Base-by-base conservation (phyloP, 306 rosid genomes). In the Ormosia semicastrata region DNA sequence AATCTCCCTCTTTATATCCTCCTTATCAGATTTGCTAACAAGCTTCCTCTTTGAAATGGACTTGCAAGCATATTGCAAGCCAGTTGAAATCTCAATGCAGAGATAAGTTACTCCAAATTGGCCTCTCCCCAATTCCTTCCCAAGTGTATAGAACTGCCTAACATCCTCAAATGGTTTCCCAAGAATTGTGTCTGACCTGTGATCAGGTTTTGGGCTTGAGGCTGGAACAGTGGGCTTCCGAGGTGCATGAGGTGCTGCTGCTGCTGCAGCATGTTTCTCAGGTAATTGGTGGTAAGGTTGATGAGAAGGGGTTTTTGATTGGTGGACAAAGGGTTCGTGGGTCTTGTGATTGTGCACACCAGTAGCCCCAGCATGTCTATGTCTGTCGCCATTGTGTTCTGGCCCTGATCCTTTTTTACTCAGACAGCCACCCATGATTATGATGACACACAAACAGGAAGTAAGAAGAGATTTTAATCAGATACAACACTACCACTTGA, bases 71-170 rank as follows among this genome's bases (percentile, higher is more conserved):
- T 80, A 94, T 62, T 81, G 82, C 67, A 81, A 69, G 2, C 94
- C 91, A 7, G 88, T 90, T 75, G 97, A 89, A 83, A 57, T 91
- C 80, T 94, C 97, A 24, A 87, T 86, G 79, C 98, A 92, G 0
- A 89, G 91, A 72, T 91, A 91, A 13, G 91, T 91, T 41, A 94
- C 98, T 57, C 97, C 98, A 86, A 92, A 94, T 85, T 91, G 94
- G 4, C 98, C 98, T 83, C 98, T 89, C 43, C 98, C 97, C 76
- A 94, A 87, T 82, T 94, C 97, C 56, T 89, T 94, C 2, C 96
- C 97, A 33, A 94, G 39, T 3, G 87, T 73, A 73, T 94, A 94
- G 57, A 60, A 69, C 81, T 80, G 47, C 75, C 69, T 94, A 32
- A 94, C 94, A 84, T 94, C 94, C 79, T 92, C 97, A 73, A 67